These are phyloP conservation scores for Mortierella sp. DNA, from an alignment of 371 early-diverging fungal genomes.

Conservation along the genomic window DNA sequence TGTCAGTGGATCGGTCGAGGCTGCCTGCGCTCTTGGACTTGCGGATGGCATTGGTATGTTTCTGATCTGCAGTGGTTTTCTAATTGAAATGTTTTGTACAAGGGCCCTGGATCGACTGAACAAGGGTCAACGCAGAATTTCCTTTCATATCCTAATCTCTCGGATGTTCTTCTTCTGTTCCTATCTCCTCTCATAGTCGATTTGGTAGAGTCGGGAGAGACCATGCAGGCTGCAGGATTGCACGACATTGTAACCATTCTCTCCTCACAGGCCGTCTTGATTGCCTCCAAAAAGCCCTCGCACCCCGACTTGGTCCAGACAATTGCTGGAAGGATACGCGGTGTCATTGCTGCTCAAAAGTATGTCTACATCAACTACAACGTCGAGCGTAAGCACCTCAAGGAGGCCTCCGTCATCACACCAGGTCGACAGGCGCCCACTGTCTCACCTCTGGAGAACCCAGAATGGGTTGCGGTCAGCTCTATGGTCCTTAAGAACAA, in stretches of 20 bases:
- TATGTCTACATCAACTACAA: constrained; percentile 95
- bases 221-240: constrained; percentile 98
- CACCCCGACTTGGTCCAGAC: constrained; percentile 77
- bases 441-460: constrained; percentile 84
- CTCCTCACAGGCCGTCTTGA: constrained; percentile 88
- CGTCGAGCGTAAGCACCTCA: constrained; percentile 69
- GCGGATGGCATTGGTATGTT: constrained; percentile 96
- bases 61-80: not conserved
- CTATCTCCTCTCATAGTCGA: constrained; percentile 55
- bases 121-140: not conserved
- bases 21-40: constrained; percentile 94
- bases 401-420: constrained; percentile 77
- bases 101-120: not conserved
- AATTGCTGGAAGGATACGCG: constrained; percentile 86
- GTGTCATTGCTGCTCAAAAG: constrained; percentile 88
- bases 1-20: constrained; percentile 94
- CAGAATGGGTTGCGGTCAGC: constrained; percentile 91
- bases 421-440: constrained; percentile 96
- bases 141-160: not conserved
- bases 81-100: not conserved
- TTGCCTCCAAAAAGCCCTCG: constrained; percentile 71
- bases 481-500: constrained; percentile 86
- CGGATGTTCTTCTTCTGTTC: constrained; percentile 4
- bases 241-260: constrained; percentile 86
- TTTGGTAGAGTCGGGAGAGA: constrained; percentile 94